phyloP scores from a whole-genome alignment of 306 rosid genomes.

The Dicorynia guianensis region DNA sequence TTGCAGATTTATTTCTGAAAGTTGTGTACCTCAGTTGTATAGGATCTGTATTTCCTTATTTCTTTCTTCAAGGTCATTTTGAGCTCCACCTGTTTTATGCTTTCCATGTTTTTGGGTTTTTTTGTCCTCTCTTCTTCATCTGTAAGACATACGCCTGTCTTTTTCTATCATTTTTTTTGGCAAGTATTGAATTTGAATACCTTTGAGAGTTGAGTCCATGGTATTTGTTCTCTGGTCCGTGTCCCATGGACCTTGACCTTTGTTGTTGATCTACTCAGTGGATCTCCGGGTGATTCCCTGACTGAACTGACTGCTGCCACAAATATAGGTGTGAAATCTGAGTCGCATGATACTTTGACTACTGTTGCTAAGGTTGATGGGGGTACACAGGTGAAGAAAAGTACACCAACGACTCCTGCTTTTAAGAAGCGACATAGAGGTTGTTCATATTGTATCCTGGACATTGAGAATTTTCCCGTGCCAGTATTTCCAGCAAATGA shows the following conservation, averaged over 20 bases:
- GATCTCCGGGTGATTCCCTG: slow-evolving; percentile 42
- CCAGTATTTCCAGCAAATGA: slow-evolving; percentile 75
- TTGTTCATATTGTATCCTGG: slow-evolving; percentile 91
- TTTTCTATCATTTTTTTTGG: too few species aligned
- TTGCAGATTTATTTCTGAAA: slow-evolving; percentile 25
- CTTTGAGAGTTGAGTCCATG: too few species aligned
- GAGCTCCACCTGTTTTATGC: too few species aligned
- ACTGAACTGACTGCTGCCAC: slow-evolving; percentile 36
- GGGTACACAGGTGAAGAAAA: slow-evolving; percentile 62
- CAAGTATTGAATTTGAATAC: too few species aligned
- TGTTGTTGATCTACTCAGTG: slow-evolving; percentile 38
- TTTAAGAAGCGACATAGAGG: slow-evolving; percentile 93
- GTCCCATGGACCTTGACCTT: background rate
- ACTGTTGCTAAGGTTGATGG: slow-evolving; percentile 48
- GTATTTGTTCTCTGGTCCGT: slow-evolving; percentile 8
- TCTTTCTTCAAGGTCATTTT: too few species aligned
- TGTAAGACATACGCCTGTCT: too few species aligned
- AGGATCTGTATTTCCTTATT: background rate
- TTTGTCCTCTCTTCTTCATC: too few species aligned
- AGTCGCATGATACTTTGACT: slow-evolving; percentile 47
- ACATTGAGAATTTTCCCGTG: slow-evolving; percentile 78
- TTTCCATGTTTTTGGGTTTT: too few species aligned
- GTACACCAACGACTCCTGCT: slow-evolving; percentile 63
- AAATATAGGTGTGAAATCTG: slow-evolving; percentile 53
- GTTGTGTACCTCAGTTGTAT: slow-evolving; percentile 15